Percentiles rank a stretch among this genome's conserved stretches.
phyloP scores from a whole-genome alignment of 1,139 yeast species.

The Oligophagozyma castellii region DNA sequence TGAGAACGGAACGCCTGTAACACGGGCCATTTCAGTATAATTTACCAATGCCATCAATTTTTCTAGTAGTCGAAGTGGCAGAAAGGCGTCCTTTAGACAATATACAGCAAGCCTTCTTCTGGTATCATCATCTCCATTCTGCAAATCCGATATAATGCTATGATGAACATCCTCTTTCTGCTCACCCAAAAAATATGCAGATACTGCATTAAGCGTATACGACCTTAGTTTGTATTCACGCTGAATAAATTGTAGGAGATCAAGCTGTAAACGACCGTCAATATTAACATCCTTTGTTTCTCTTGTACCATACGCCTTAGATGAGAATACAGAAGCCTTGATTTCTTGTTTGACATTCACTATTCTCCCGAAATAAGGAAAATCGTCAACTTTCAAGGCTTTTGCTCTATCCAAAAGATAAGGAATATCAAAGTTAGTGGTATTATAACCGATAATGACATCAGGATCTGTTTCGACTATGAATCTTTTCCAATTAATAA shows the following conservation, averaged over 20 bases:
- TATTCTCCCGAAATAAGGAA: constrained; percentile 83
- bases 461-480: constrained; percentile 82
- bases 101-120: constrained; percentile 92
- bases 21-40: constrained; percentile 98
- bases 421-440: constrained; percentile 90
- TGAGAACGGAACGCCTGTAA: constrained; percentile 95
- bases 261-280: constrained; percentile 93
- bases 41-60: constrained; percentile 93
- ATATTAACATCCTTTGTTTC: constrained; percentile 85
- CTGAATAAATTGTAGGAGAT: constrained; percentile 81
- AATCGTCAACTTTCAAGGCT: constrained; percentile 49
- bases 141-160: constrained; percentile 87
- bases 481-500: constrained; percentile 75
- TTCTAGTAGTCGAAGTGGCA: constrained; percentile 77
- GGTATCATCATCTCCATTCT: constrained; percentile 84
- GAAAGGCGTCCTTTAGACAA: constrained; percentile 90
- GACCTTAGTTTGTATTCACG: constrained; percentile 91
- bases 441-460: constrained; percentile 92
- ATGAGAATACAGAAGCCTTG: constrained; percentile 72
- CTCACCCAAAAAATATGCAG: constrained; percentile 86
- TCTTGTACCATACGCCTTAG: constrained; percentile 93
- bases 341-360: constrained; percentile 55
- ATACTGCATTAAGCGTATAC: constrained; percentile 88
- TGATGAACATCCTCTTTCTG: constrained; percentile 98
- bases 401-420: constrained; percentile 78